Percentiles rank a stretch among this genome's conserved stretches.
Evolutionary conservation across 2,329 filamentous ascomycete genomes (phyloP).

Genomic region (Cryphonectria parasitica): DNA sequence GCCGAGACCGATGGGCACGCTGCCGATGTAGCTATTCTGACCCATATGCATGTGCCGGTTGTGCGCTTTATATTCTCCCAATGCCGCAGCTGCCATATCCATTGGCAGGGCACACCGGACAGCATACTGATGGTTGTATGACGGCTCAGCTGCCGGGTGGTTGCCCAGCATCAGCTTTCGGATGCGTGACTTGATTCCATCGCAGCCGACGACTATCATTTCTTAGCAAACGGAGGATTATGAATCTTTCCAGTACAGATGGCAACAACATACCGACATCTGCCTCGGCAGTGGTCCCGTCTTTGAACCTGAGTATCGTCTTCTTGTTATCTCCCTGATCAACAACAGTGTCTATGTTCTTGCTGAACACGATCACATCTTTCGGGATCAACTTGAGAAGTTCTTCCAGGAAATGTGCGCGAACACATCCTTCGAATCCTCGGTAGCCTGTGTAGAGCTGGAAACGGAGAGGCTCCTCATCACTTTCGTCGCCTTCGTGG

Average conservation of each 20-base stretch:
- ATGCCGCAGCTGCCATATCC: conserved; percentile 50
- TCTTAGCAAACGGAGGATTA: neutral
- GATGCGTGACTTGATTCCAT: conserved; percentile 65
- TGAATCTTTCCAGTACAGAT: neutral
- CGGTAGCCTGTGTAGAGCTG: neutral
- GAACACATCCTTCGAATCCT: conserved; percentile 35
- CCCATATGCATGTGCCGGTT: conserved; percentile 63
- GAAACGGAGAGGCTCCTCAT: neutral
- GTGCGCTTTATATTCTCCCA: conserved; percentile 53
- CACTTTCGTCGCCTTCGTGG: neutral
- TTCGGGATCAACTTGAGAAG: conserved; percentile 26
- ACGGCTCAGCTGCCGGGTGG: conserved; percentile 34
- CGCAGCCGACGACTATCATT: conserved; percentile 56
- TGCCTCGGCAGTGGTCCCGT: conserved; percentile 44
- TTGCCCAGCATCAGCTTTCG: conserved; percentile 53
- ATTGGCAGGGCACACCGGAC: conserved; percentile 67
- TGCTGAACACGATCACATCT: conserved; percentile 21
- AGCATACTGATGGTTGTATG: conserved; percentile 62
- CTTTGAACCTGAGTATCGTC: conserved; percentile 41
- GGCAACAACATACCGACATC: conserved; percentile 35
- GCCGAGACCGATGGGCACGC: conserved; percentile 63
- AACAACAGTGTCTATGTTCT: conserved; percentile 21
- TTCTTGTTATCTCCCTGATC: conserved; percentile 31
- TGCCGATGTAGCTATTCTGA: conserved; percentile 59
- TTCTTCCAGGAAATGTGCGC: conserved; percentile 30